phyloP scores from a whole-genome alignment of 352 stramenopile genomes.

The Pythium brachiatum region DNA sequence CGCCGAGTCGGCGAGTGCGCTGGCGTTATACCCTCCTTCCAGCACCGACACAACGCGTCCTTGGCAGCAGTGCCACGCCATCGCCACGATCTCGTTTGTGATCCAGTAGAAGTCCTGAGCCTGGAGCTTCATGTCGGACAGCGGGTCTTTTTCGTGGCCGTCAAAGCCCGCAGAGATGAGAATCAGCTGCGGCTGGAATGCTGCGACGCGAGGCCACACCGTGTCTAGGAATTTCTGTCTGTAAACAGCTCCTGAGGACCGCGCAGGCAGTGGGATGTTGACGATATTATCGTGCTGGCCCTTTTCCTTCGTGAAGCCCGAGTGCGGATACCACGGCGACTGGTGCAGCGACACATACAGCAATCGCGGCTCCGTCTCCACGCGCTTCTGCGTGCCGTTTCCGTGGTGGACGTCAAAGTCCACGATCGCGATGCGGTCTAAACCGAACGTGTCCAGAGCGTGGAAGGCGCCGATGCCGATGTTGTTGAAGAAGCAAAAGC shows the following conservation, averaged over 20 bases:
- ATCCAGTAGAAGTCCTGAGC: constrained; percentile 41
- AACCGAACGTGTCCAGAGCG: constrained; percentile 31
- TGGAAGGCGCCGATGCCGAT: constrained; percentile 65
- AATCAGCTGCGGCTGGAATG: constrained; percentile 92
- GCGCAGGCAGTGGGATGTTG: constrained; percentile 35
- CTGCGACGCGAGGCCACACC: constrained; percentile 82
- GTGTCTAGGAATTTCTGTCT: constrained; percentile 46
- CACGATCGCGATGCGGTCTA: constrained; percentile 62
- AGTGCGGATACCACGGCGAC: constrained; percentile 65
- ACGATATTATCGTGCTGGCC: constrained; percentile 69
- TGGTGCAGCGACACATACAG: constrained; percentile 36
- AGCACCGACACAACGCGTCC: constrained; percentile 54
- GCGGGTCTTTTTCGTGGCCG: constrained; percentile 88
- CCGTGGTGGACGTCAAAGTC: constrained; percentile 92
- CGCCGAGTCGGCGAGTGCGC: constrained; percentile 28
- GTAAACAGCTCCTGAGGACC: constrained; percentile 62
- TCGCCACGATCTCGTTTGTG: constrained; percentile 41
- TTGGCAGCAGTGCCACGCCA: constrained; percentile 34
- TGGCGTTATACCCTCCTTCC: constrained; percentile 47
- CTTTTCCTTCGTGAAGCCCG: constrained; percentile 40
- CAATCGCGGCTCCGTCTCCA: constrained; percentile 57
- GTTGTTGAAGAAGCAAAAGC: constrained; percentile 89
- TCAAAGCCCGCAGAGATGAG: constrained; percentile 96
- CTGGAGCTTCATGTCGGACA: constrained; percentile 74
- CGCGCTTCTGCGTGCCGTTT: constrained; percentile 84